Evolutionary conservation across 176 grass and related monocot genomes (phyloP).

Genomic region (Ensete glaucum): DNA sequence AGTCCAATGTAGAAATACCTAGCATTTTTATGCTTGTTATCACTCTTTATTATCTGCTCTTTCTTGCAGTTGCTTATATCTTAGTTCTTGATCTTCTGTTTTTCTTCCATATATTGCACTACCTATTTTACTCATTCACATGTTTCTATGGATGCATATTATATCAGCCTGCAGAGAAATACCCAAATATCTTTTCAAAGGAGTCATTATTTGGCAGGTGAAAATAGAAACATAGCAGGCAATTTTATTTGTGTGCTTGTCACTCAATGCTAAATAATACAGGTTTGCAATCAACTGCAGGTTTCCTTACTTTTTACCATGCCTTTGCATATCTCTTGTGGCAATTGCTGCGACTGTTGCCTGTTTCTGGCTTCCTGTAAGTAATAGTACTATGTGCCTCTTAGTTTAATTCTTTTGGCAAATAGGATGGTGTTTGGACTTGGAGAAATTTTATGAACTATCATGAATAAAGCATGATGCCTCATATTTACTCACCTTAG

Average conservation of each 20-base stretch:
- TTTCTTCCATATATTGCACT: neutral
- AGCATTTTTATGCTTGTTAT: neutral
- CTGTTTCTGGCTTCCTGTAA: constrained; percentile 59
- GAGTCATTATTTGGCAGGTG: constrained; percentile 62
- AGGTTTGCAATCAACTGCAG: constrained; percentile 28
- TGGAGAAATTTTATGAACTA: neutral
- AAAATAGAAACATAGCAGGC: constrained; percentile 7
- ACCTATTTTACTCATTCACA: neutral
- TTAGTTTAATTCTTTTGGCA: neutral
- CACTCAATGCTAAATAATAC: constrained; percentile 11
- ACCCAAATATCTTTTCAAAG: constrained; percentile 45
- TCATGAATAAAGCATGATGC: neutral
- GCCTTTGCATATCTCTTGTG: constrained; percentile 43
- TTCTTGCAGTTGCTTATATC: neutral
- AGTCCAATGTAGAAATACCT: no score
- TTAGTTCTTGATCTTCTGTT: neutral
- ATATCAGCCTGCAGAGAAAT: constrained; percentile 58
- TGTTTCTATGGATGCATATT: constrained; percentile 16
- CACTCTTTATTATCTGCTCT: neutral
- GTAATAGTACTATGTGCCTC: neutral
- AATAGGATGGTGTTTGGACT: neutral
- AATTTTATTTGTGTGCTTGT: neutral
- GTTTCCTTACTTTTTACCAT: constrained; percentile 62
- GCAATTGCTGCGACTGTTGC: constrained; percentile 25
- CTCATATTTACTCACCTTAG: neutral